phyloP scores from a whole-genome alignment of 1,139 yeast species.

The Kodamaea derodonti region DNA sequence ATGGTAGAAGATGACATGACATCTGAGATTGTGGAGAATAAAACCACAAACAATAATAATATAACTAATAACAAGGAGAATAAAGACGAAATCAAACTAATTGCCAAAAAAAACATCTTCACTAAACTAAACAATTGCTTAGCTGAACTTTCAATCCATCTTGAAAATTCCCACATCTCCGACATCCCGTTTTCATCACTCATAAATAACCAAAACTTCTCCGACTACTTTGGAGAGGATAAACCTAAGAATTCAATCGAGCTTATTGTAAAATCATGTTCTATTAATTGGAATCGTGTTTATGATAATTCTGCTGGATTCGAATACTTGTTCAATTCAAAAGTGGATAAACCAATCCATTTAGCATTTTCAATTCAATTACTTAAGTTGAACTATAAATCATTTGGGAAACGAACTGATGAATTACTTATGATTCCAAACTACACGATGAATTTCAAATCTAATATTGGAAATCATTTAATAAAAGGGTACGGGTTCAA shows the following conservation, averaged over 20 bases:
- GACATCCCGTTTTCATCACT: constrained; percentile 37
- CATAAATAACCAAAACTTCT: constrained; percentile 22
- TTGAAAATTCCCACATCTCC: constrained; percentile 26
- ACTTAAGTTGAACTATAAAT: constrained; percentile 29
- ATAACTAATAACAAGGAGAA: too few species aligned
- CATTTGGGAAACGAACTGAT: constrained; percentile 16
- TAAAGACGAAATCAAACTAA: too few species aligned
- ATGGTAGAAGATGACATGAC: neutral
- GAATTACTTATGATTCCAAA: constrained; percentile 54
- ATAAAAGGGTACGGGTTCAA: constrained; percentile 34
- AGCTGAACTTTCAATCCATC: constrained; percentile 26
- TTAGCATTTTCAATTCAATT: constrained; percentile 43
- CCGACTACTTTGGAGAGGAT: constrained; percentile 21
- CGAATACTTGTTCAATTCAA: constrained; percentile 49
- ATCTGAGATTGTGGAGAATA: neutral
- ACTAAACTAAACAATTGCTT: constrained; percentile 11
- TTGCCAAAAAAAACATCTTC: constrained; percentile 6
- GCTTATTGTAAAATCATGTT: constrained; percentile 26
- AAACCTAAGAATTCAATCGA: constrained; percentile 28
- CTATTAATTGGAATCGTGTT: constrained; percentile 32
- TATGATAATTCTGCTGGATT: constrained; percentile 51
- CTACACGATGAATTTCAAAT: constrained; percentile 48
- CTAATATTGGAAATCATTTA: constrained; percentile 45
- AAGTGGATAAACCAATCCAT: constrained; percentile 51
- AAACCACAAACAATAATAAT: too few species aligned